phyloP scores from a whole-genome alignment of 495 filamentous ascomycete species.

The Tuber aestivum region DNA sequence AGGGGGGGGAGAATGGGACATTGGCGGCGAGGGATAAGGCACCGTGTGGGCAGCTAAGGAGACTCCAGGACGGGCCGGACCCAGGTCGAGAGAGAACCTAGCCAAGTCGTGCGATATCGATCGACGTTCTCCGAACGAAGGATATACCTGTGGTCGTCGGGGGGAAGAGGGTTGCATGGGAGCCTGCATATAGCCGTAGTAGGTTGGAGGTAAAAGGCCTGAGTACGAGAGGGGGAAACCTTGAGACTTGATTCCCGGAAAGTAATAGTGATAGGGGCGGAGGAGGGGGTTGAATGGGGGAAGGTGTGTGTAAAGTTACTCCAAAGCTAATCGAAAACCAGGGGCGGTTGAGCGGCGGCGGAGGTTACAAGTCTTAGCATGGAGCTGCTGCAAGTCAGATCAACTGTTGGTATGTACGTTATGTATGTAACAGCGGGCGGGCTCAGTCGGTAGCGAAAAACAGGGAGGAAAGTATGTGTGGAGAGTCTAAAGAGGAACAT shows the following conservation, averaged over 20 bases:
- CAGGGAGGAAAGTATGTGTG: conserved; percentile 40
- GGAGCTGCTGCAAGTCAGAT: conserved; percentile 36
- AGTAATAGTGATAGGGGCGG: conserved; percentile 1
- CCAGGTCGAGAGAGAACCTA: conserved; percentile 63
- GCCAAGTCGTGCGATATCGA: conserved; percentile 56
- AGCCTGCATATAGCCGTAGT: conserved; percentile 42
- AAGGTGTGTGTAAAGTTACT: conserved; percentile 2
- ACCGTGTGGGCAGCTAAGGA: conserved; percentile 58
- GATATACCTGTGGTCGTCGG: conserved; percentile 38
- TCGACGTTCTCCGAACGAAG: conserved; percentile 57
- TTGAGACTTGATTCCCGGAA: not conserved
- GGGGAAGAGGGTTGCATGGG: conserved; percentile 42
- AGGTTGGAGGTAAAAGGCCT: conserved; percentile 18
- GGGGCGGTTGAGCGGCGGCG: conserved; percentile 25
- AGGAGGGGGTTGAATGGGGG: conserved; percentile 7
- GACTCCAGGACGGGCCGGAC: conserved; percentile 61
- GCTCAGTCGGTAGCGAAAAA: conserved; percentile 39
- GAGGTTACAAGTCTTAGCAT: conserved; percentile 31
- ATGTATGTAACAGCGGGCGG: conserved; percentile 36
- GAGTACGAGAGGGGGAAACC: not conserved
- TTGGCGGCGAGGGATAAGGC: conserved; percentile 73
- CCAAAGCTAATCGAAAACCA: conserved; percentile 39
- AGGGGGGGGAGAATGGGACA: conserved; percentile 72
- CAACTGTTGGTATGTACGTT: conserved; percentile 37
- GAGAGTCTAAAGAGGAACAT: conserved; percentile 42